Evolutionary conservation across 2,329 filamentous ascomycete species (phyloP).

Genomic region (Claviceps sorghi): DNA sequence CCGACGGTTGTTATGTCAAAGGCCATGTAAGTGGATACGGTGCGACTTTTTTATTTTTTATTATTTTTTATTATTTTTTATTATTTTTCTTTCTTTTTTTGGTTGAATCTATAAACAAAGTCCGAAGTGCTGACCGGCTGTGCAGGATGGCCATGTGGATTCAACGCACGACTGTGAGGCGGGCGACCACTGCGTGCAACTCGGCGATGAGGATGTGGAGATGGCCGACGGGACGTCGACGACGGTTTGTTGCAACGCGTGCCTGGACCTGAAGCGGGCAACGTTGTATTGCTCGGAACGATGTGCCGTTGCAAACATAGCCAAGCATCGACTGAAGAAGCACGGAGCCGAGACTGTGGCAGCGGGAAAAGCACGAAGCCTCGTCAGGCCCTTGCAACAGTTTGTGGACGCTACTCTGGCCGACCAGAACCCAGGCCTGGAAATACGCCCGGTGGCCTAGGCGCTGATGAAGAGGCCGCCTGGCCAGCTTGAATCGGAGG

Average conservation of each 20-base stretch:
- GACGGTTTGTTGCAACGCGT: slow-evolving; percentile 27
- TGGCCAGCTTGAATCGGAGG: not conserved
- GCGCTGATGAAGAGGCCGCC: not conserved
- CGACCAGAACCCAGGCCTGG: slow-evolving; percentile 19
- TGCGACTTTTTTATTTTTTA: not conserved
- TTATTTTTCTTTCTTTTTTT: too few species aligned
- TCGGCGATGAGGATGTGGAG: slow-evolving; percentile 24
- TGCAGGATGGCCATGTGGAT: slow-evolving; percentile 24
- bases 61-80: too few species aligned
- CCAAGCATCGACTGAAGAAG: slow-evolving; percentile 21
- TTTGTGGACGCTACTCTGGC: slow-evolving; percentile 15
- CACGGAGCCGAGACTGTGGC: slow-evolving; percentile 15
- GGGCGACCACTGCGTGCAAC: slow-evolving; percentile 24
- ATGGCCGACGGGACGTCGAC: slow-evolving; percentile 20
- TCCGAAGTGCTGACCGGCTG: slow-evolving; percentile 11
- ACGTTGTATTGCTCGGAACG: slow-evolving; percentile 27
- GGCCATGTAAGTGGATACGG: slow-evolving; percentile 23
- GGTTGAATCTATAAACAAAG: too few species aligned
- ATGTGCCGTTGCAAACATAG: slow-evolving; percentile 28
- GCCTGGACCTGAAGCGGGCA: slow-evolving; percentile 21
- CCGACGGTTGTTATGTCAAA: slow-evolving; percentile 24
- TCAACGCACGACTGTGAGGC: slow-evolving; percentile 27
- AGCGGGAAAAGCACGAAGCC: slow-evolving; percentile 10
- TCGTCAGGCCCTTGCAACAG: slow-evolving; percentile 12
- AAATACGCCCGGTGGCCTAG: slow-evolving; percentile 11